Conservation (phyloP, 768 basidiomycete genomes). For the Trametes cinnabarina region DNA sequence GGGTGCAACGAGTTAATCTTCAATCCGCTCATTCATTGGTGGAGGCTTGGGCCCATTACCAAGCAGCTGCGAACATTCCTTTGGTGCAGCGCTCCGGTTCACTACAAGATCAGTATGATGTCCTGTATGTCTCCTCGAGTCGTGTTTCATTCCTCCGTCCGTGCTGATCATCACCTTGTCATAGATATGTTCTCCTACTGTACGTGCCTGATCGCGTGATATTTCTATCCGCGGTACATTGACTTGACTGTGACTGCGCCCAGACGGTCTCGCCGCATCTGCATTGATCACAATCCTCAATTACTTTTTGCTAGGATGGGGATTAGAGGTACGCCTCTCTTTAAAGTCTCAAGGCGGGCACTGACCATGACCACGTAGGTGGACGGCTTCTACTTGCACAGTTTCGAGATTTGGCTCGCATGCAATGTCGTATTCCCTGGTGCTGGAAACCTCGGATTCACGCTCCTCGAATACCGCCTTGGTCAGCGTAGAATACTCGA, state of each 20-base stretch:
- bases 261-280: constrained; percentile 62
- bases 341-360: constrained; percentile 22
- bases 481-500: constrained; percentile 52
- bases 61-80: constrained; percentile 74
- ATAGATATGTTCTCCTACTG: constrained; percentile 48
- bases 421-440: constrained; percentile 69
- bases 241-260: background rate
- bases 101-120: constrained; percentile 82
- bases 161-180: background rate
- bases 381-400: constrained; percentile 70
- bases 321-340: constrained; percentile 36
- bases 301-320: constrained; percentile 61
- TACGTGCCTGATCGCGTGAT: constrained; percentile 15
- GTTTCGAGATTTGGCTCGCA: constrained; percentile 73
- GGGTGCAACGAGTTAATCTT: constrained; percentile 80
- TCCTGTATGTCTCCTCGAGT: constrained; percentile 49
- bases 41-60: constrained; percentile 76
- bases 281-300: constrained; percentile 63
- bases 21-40: constrained; percentile 80
- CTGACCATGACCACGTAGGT: constrained; percentile 45
- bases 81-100: constrained; percentile 74
- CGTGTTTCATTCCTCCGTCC: background rate
- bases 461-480: constrained; percentile 66
- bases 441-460: constrained; percentile 66
- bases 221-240: too few species aligned